Evolutionary conservation across 176 grass and related monocot species (phyloP), one percentile per base, ranked within the genome.

Genomic region (Miscanthus lutarioriparius): DNA sequence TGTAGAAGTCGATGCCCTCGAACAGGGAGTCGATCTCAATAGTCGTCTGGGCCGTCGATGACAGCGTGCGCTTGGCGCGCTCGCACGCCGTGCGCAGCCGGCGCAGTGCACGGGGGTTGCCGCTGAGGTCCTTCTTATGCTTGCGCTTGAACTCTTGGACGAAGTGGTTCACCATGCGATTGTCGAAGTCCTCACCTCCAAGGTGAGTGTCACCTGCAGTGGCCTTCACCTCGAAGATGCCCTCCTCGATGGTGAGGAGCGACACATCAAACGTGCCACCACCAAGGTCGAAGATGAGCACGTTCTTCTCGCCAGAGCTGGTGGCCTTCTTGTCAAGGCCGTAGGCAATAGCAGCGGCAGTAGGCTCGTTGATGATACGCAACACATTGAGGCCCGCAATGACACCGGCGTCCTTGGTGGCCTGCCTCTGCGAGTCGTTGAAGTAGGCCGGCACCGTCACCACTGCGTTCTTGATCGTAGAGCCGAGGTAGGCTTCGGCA

Each of bases 161-260:
- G 67, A 93, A 93, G 81, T 97, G 94, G 82, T 97, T 94, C 48
- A 97, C 94, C 94, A 97, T 90, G 25, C 94, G 82, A 76, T 97
- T 97, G 85, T 97, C 94, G 7, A 97, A 97, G 80, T 97, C 94
- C 72, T 97, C 94, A 2, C 94, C 91, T 16, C 94, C 91, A 22
- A 94, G 91, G 84, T 97, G 95, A 4, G 95, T 98, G 88, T 98
- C 95, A 54, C 95, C 95, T 0, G 92, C 92, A 22, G 95, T 98
- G 19, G 95, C 89, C 82, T 98, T 97, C 45, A 97, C 95, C 74
- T 97, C 92, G 14, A 97, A 97, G 76, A 97, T 97, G 8, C 95
- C 95, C 62, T 97, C 92, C 74, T 97, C 95, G 22, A 97, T 97
- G 25, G 92, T 97, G 49, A 97, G 92, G 0, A 97, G 84, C 0